Evolutionary conservation across 768 basidiomycete species (phyloP).

Genomic region (Lentinus tigrinus): DNA sequence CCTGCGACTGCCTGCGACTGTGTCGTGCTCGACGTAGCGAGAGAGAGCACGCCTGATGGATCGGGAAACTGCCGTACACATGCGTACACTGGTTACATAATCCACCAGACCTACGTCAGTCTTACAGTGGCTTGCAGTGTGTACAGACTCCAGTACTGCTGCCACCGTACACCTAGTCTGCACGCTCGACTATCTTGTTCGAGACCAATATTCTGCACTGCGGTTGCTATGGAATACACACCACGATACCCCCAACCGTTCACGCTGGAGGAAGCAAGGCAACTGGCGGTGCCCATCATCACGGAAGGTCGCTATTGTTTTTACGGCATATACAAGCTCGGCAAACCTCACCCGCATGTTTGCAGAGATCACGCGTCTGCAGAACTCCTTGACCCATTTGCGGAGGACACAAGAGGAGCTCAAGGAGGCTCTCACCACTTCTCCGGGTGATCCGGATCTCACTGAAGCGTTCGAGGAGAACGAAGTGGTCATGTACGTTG

Average conservation of each 20-base stretch:
- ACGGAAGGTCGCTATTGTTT: slow-evolving; percentile 55
- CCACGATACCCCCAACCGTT: slow-evolving; percentile 77
- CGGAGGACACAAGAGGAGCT: slow-evolving; percentile 60
- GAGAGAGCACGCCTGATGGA: background rate
- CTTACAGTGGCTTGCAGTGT: background rate
- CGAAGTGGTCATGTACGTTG: slow-evolving; percentile 61
- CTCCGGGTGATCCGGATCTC: slow-evolving; percentile 53
- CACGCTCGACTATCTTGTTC: background rate
- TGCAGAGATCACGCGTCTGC: slow-evolving; percentile 73
- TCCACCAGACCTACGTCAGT: background rate
- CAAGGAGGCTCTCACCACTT: slow-evolving; percentile 41
- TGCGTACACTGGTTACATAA: slow-evolving; percentile 15
- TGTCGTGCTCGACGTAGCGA: background rate
- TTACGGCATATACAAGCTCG: too few species aligned
- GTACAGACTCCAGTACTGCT: background rate
- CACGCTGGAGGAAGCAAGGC: slow-evolving; percentile 60
- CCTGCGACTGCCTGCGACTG: background rate
- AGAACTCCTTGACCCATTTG: slow-evolving; percentile 67
- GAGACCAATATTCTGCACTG: background rate
- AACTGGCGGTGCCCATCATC: slow-evolving; percentile 64
- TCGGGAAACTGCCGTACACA: slow-evolving; percentile 1
- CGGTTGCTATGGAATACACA: slow-evolving; percentile 54
- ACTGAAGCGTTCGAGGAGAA: slow-evolving; percentile 68
- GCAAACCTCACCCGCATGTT: background rate
- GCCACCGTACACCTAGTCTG: background rate